Evolutionary conservation across 192 early-diverging fungal genomes (phyloP).

Genomic region (Pilaira anomala): DNA sequence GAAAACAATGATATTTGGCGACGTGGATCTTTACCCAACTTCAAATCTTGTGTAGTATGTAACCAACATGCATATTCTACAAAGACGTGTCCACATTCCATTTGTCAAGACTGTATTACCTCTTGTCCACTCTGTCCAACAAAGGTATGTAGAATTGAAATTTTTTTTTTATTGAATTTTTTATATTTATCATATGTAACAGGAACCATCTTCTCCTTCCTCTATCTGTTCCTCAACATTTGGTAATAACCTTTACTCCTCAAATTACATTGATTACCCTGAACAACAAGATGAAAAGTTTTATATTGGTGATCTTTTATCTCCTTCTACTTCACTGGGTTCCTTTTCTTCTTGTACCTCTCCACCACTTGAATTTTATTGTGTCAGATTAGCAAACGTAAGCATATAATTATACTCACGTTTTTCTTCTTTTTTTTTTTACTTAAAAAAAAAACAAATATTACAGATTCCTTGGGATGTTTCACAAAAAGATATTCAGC

Average conservation of each 20-base stretch:
- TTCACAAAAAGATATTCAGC: conserved; percentile 48
- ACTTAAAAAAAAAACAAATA: too few species aligned
- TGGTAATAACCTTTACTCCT: background rate
- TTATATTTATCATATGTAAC: background rate
- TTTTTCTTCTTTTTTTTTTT: background rate
- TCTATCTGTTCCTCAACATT: background rate
- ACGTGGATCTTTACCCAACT: conserved; percentile 4
- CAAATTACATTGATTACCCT: background rate
- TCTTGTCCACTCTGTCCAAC: conserved; percentile 5
- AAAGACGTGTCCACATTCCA: background rate
- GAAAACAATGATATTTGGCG: background rate
- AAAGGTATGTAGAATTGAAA: background rate
- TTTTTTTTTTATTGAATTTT: background rate
- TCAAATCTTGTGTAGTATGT: background rate
- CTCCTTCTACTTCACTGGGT: background rate
- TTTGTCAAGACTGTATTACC: conserved; percentile 6
- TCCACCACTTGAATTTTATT: background rate
- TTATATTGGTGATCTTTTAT: background rate
- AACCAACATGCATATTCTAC: background rate
- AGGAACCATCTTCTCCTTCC: background rate
- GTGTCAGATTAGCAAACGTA: conserved; percentile 21
- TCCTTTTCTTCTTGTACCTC: background rate
- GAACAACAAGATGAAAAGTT: background rate
- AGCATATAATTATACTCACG: background rate
- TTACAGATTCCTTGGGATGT: conserved; percentile 56